Base-by-base conservation (phyloP, 352 stramenopile genomes). In the Globisporangium viniferum region DNA sequence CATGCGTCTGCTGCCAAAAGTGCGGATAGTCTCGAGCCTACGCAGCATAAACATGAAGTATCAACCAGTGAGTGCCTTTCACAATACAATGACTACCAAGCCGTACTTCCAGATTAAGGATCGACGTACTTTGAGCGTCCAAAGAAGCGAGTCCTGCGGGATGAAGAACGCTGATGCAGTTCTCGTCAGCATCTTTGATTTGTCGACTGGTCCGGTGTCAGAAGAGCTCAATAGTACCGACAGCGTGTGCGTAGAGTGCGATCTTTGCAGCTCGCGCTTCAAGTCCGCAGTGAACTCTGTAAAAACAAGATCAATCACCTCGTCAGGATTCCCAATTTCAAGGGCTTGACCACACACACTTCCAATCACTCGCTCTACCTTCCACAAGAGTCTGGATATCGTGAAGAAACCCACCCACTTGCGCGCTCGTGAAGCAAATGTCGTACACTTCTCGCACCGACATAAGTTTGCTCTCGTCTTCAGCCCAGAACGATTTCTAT, bases 361-460 rank as follows among this genome's bases (percentile, higher is more conserved):
- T 29, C 14, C 55, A 29, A 1, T 27, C 31, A 20, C 8, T 20
- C 18, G 20, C 27, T 12, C 1, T 63, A 89, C 84, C 78, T 75
- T 87, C 53, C 3, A 86, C 69, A 18, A 83, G 60, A 4, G 68
- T 53, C 46, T 91, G 76, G 49, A 92, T 66, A 41, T 79, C 77
- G 49, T 90, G 84, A 5, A 90, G 71, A 56, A 81, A 79, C 3
- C 80, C 77, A 36, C 82, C 86, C 41, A 90, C 74, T 39, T 69
- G 74, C 8, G 77, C 73, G 7, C 79, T 84, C 12, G 84, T 89
- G 56, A 92, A 82, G 67, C 84, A 92, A 54, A 82, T 67, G 20
- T 82, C 73, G 57, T 87, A 86, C 3, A 88, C 59, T 39, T 90
- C 82, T 1, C 69, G 74, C 20, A 77, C 71, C 0, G 78, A 85